Base-by-base conservation (phyloP, 2,329 filamentous ascomycete species). In the Zalaria obscura region DNA sequence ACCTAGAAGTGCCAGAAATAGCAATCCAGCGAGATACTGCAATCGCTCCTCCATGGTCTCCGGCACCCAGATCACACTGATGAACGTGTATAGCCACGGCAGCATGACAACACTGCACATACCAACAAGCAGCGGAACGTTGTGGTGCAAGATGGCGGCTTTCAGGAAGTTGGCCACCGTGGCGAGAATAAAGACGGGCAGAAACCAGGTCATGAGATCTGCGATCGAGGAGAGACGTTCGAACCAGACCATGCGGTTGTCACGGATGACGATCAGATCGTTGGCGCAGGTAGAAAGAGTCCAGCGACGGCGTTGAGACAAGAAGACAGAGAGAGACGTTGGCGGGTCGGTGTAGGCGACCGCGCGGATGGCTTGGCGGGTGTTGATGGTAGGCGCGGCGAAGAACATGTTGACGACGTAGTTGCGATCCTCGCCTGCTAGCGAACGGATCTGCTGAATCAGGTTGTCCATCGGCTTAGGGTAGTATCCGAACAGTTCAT, bases 301-400 rank as follows among this genome's bases (percentile, higher is more conserved):
- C 66, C 68, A 70, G 0, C 67, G 61, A 51, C 68, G 66, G 4
- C 67, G 60, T 52, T 70, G 67, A 4, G 65, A 68, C 26, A 70
- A 50, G 38, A 69, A 71, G 0, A 71, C 67, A 26, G 58, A 62
- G 26, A 66, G 64, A 1, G 38, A 31, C 11, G 26, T 40, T 2
- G 37, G 26, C 10, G 40, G 32, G 7, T 34, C 36, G 1, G 67
- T 70, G 46, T 59, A 69, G 7, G 67, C 67, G 40, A 65, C 63
- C 27, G 68, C 67, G 0, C 58, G 57, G 2, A 71, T 57, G 0
- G 67, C 66, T 50, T 71, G 68, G 0, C 65, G 61, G 0, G 66
- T 71, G 38, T 62, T 60, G 27, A 61, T 63, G 25, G 61, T 50
- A 0, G 67, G 66, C 40, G 70, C 64, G 48, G n/a, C 33, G 3